Conservation (phyloP, 2,329 filamentous ascomycete genomes). For the Aureobasidium sp. region DNA sequence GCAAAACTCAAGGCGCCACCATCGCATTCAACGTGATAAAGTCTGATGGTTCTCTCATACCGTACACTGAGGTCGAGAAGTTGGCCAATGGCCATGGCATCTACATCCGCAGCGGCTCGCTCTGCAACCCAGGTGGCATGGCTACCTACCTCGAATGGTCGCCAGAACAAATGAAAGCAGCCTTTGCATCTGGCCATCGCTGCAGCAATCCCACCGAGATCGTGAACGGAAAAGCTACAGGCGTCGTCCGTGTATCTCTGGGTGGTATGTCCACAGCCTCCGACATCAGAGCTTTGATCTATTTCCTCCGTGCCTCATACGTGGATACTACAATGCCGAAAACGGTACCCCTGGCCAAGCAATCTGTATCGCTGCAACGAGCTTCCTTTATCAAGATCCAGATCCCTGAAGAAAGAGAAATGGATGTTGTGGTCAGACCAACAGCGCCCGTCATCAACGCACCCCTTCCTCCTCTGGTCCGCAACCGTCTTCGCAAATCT, state of each 20-base stretch:
- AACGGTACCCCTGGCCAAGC: background rate
- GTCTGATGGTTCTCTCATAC: constrained; percentile 62
- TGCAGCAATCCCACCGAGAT: constrained; percentile 80
- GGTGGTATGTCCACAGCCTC: constrained; percentile 78
- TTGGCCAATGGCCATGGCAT: constrained; percentile 69
- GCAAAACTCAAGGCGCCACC: constrained; percentile 56
- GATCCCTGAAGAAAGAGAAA: background rate
- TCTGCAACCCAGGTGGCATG: constrained; percentile 88
- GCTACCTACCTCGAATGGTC: constrained; percentile 63
- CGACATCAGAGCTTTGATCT: constrained; percentile 64
- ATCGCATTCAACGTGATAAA: constrained; percentile 76
- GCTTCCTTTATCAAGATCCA: constrained; percentile 2
- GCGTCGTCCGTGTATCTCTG: constrained; percentile 74
- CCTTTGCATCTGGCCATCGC: constrained; percentile 75
- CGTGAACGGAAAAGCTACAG: constrained; percentile 76
- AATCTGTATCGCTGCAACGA: background rate
- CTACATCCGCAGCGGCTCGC: constrained; percentile 76
- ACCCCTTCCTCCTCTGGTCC: background rate
- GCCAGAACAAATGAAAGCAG: constrained; percentile 72
- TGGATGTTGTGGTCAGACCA: background rate
- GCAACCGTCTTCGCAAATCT: constrained; percentile 1
- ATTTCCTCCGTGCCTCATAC: constrained; percentile 26
- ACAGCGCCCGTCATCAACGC: background rate
- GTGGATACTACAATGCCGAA: constrained; percentile 15
- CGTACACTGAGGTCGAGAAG: constrained; percentile 79